These are phyloP conservation scores for Malus hybrid DNA, from an alignment of 331 rosid genomes.

Conservation along the genomic window DNA sequence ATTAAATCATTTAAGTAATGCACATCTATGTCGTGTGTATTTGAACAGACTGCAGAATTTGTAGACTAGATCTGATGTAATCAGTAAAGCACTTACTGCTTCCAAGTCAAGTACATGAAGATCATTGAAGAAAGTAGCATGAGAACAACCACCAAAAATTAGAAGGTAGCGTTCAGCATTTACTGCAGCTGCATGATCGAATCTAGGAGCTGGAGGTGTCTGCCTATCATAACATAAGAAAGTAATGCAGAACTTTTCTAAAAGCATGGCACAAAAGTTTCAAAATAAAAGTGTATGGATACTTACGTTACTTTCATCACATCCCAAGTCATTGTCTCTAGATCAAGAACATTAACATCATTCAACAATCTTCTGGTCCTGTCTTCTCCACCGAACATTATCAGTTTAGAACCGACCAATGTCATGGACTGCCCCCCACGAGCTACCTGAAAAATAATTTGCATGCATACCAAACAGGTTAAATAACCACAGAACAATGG, in stretches of 20 bases:
- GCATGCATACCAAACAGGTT: conserved; percentile 19
- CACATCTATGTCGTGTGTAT: neutral
- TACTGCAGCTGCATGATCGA: conserved; percentile 78
- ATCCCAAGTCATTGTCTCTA: conserved; percentile 85
- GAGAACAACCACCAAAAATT: conserved; percentile 95
- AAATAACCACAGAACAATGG: conserved; percentile 15
- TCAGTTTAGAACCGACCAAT: conserved; percentile 72
- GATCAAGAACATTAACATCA: conserved; percentile 74
- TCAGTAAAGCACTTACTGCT: conserved; percentile 48
- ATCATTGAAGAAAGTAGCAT: conserved; percentile 79
- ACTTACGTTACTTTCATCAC: conserved; percentile 57
- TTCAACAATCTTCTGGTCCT: conserved; percentile 69
- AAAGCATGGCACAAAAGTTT: conserved; percentile 19
- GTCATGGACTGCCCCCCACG: conserved; percentile 85
- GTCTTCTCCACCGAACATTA: conserved; percentile 95
- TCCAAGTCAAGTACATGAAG: conserved; percentile 82
- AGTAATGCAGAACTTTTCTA: conserved; percentile 23
- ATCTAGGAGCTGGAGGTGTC: conserved; percentile 90
- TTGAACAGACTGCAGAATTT: neutral
- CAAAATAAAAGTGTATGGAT: conserved; percentile 20
- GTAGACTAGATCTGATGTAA: neutral
- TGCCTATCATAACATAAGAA: conserved; percentile 69
- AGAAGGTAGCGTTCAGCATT: conserved; percentile 72
- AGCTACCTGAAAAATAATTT: conserved; percentile 47
- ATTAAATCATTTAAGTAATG: neutral